Evolutionary conservation across 345 rosid species (phyloP), one percentile per base, ranked within the genome.

Genomic region (Excoecaria cochinchinensis): DNA sequence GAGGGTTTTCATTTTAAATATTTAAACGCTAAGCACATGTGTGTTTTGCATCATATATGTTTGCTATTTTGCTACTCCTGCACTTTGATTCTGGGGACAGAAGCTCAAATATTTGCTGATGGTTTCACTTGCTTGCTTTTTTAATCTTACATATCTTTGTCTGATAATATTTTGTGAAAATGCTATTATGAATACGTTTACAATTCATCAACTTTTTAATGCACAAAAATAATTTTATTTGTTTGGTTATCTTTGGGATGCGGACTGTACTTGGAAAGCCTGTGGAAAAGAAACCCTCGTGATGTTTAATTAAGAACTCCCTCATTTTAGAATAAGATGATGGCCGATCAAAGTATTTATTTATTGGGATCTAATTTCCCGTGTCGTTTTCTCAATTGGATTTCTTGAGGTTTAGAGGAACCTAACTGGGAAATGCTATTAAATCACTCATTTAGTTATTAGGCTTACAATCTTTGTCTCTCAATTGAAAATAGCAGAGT

Each of bases 91-190:
- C 53, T 42, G n/a, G 52, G 65, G 17, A 22, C 21, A 42, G 47
- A 24, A 59, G 16, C 58, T n/a, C 7, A 31, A 69, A 73, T 46
- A 2, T 17, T 70, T n/a, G 64, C 63, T 40, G 52, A 40, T 19
- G 52, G 74, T 71, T 71, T 40, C 50, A 11, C 40, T 39, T 12
- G 16, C 63, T 55, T 39, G 38, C 24, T 39, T 70, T 47, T 69
- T 38, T 42, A 24, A 46, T 67, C 64, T 59, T 25, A 22, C 63
- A 59, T n/a, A n/a, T n/a, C n/a, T 59, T 59, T 53, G 57, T 53
- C 3, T 3, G 55, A 13, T 51, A 51, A 51, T 51, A 17, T 31
- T 31, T 31, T 51, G 55, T 51, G 55, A 51, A 51, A 51, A 51
- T 51, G 55, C 31, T 31, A 31, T 31, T 31, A 2, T 31, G 55